Percentiles rank a stretch among this genome's conserved stretches.
These are phyloP conservation scores for Ailanthus altissimus DNA, from an alignment of 345 rosid genomes.

Conservation along the genomic window DNA sequence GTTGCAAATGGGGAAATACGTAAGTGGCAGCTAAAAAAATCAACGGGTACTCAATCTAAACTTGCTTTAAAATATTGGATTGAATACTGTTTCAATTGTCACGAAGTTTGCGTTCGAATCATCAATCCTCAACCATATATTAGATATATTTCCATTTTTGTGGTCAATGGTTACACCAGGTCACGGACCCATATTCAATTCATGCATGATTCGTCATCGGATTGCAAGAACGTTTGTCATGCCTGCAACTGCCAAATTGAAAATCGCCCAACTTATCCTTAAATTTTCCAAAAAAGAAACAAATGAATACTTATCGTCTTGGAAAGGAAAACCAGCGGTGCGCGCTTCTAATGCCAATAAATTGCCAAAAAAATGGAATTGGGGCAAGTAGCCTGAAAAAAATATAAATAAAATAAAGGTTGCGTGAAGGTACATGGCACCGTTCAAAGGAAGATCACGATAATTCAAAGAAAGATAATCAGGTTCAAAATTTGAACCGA, in stretches of 20 bases:
- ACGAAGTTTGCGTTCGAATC: not conserved
- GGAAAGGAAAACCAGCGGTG: not conserved
- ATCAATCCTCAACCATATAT: not conserved
- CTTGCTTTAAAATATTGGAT: not conserved
- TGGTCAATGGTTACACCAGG: not conserved
- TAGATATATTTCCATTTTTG: not conserved
- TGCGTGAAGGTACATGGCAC: not conserved
- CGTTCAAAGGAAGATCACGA: not conserved
- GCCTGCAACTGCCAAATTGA: not conserved
- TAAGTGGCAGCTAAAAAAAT: not conserved
- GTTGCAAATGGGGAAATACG: not conserved
- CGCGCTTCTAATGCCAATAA: not conserved
- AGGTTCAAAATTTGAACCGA: conserved; percentile 13
- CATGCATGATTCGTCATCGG: not conserved
- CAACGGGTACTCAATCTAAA: not conserved
- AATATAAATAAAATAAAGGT: not conserved
- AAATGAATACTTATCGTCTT: not conserved
- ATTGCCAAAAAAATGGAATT: not conserved
- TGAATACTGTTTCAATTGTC: not conserved
- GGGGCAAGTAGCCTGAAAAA: not conserved
- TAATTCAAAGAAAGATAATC: not conserved
- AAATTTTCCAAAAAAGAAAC: not conserved
- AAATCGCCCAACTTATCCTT: not conserved
- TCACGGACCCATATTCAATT: not conserved
- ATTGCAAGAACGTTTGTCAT: not conserved